Conservation (phyloP, 306 rosid genomes). For the Alnus glutinosa region DNA sequence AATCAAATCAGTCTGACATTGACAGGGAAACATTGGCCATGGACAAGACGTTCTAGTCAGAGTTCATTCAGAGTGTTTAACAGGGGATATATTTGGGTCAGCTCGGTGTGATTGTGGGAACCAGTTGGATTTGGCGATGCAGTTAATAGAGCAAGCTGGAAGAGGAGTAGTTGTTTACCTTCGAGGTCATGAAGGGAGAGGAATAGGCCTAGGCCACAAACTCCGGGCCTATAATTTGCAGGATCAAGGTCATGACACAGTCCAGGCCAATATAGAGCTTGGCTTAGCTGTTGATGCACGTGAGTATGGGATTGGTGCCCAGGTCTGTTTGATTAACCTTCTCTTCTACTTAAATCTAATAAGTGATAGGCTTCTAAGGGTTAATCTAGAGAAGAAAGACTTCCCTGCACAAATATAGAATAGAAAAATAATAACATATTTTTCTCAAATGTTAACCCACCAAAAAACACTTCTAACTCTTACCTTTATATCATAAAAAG, state of each 20-base stretch:
- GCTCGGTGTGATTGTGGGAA: conserved; percentile 88
- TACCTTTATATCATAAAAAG: no score
- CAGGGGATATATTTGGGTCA: conserved; percentile 88
- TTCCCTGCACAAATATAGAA: no score
- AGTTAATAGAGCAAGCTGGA: conserved; percentile 65
- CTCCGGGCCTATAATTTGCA: conserved; percentile 80
- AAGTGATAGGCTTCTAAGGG: neutral
- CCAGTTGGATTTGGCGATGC: conserved; percentile 86
- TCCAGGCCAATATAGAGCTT: conserved; percentile 78
- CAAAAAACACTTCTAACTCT: no score
- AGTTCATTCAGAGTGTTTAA: conserved; percentile 90
- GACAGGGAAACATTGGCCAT: conserved; percentile 68
- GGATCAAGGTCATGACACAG: conserved; percentile 84
- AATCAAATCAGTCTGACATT: neutral
- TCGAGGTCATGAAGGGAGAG: conserved; percentile 94
- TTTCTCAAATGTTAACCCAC: no score
- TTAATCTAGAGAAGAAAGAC: no score
- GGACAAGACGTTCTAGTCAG: conserved; percentile 76
- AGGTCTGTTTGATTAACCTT: conserved; percentile 44
- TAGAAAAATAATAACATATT: no score
- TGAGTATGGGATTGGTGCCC: conserved; percentile 86
- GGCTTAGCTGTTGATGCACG: conserved; percentile 85
- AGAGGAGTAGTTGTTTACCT: conserved; percentile 82
- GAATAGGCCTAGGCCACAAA: conserved; percentile 87
- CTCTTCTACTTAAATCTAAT: neutral